These are phyloP conservation scores for Thielaviopsis euricoi DNA, from an alignment of 2,329 filamentous ascomycete genomes.

Conservation along the genomic window DNA sequence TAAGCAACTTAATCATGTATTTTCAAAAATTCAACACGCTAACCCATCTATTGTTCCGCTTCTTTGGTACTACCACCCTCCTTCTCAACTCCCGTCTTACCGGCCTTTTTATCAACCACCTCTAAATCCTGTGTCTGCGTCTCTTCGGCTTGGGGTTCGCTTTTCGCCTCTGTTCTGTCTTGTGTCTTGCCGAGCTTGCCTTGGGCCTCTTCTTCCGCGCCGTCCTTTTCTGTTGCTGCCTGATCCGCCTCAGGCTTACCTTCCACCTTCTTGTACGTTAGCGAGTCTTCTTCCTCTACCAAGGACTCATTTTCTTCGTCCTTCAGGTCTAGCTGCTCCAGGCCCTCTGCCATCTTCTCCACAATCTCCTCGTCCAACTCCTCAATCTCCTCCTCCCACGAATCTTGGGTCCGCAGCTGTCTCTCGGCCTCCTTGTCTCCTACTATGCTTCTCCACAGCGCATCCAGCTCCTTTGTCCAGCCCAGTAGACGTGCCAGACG, in stretches of 20 bases:
- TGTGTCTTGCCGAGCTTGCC: no score
- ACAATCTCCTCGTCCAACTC: constrained; percentile 28
- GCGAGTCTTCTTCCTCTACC: background rate
- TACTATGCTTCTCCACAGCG: constrained; percentile 52
- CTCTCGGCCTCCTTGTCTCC: constrained; percentile 40
- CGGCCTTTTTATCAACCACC: no score
- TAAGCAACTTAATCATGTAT: no score
- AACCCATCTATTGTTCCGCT: no score
- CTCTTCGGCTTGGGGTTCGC: no score
- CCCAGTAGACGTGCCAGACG: constrained; percentile 65
- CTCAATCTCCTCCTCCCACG: constrained; percentile 18
- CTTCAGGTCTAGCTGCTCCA: constrained; percentile 21
- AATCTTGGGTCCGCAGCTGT: constrained; percentile 23
- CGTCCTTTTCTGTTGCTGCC: background rate
- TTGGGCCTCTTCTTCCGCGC: background rate
- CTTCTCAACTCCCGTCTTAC: no score
- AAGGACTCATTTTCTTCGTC: constrained; percentile 13
- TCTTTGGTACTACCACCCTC: no score
- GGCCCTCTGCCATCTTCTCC: constrained; percentile 21
- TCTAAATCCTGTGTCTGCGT: no score
- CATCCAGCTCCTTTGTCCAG: constrained; percentile 72
- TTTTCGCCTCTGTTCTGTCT: no score
- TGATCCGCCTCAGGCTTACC: background rate
- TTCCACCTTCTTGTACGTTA: constrained; percentile 6
- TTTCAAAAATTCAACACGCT: no score